phyloP scores from a whole-genome alignment of 345 rosid species.

The Geranium rotundifolium region DNA sequence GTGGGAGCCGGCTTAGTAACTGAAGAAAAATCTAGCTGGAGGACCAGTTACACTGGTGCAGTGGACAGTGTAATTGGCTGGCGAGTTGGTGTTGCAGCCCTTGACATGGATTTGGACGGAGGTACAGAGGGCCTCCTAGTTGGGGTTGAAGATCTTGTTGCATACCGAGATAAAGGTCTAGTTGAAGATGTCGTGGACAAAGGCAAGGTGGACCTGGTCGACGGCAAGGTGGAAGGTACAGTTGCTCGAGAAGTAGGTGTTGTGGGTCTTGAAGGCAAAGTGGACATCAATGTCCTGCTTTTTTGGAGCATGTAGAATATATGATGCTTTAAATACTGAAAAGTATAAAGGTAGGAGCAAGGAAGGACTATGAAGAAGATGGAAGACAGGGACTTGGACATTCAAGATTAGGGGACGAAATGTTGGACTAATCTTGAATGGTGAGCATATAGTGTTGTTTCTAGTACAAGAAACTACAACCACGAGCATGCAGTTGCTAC shows the following conservation, averaged over 20 bases:
- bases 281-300: too few species aligned
- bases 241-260: slow-evolving; percentile 65
- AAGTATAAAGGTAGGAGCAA: too few species aligned
- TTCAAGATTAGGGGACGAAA: too few species aligned
- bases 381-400: too few species aligned
- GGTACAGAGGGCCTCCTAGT: slow-evolving; percentile 59
- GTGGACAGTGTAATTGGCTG: slow-evolving; percentile 41
- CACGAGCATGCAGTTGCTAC: too few species aligned
- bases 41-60: slow-evolving; percentile 35
- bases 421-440: too few species aligned
- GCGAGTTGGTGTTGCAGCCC: slow-evolving; percentile 74
- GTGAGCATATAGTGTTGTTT: too few species aligned
- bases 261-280: slow-evolving; percentile 41
- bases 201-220: not conserved
- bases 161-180: slow-evolving; percentile 13
- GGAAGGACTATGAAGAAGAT: too few species aligned
- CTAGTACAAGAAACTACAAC: too few species aligned
- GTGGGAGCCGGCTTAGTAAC: slow-evolving; percentile 28
- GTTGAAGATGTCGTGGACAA: slow-evolving; percentile 22
- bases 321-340: too few species aligned
- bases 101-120: slow-evolving; percentile 46
- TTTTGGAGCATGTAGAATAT: too few species aligned
- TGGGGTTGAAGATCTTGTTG: slow-evolving; percentile 55
- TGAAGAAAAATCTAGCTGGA: slow-evolving; percentile 33
- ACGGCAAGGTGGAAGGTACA: slow-evolving; percentile 20